Percentiles rank a stretch among this genome's conserved stretches.
phyloP scores from a whole-genome alignment of 2,329 filamentous ascomycete species.

The Colletotrichum nymphaeae region DNA sequence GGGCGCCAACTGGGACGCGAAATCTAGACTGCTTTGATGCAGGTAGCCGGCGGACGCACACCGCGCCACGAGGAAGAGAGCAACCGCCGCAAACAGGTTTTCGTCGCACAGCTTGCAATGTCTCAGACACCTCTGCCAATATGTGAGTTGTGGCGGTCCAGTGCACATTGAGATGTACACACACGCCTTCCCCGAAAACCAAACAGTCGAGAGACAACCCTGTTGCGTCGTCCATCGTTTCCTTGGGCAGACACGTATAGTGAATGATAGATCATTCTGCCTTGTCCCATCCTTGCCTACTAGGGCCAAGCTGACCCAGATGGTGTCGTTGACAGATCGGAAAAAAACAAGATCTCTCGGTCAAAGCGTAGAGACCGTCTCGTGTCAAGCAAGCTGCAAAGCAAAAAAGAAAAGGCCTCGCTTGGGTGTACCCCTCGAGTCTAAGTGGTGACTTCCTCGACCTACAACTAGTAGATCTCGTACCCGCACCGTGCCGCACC shows the following conservation, averaged over 20 bases:
- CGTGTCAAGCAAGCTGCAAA: not conserved
- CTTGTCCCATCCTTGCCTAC: slow-evolving; percentile 10
- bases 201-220: not conserved
- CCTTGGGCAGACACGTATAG: not conserved
- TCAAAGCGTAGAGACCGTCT: not conserved
- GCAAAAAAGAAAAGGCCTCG: not conserved
- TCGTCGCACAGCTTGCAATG: slow-evolving; percentile 13
- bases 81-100: slow-evolving; percentile 27
- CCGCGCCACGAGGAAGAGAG: slow-evolving; percentile 27
- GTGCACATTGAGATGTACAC: slow-evolving; percentile 14
- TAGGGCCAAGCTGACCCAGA: not conserved
- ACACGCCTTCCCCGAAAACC: slow-evolving; percentile 3
- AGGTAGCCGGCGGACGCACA: slow-evolving; percentile 11
- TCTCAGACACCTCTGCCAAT: slow-evolving; percentile 20
- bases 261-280: not conserved
- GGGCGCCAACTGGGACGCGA: slow-evolving; percentile 2
- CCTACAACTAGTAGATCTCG: slow-evolving; percentile 16
- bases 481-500: slow-evolving; percentile 7
- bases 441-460: slow-evolving; percentile 4
- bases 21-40: slow-evolving; percentile 10
- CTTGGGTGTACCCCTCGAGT: not conserved
- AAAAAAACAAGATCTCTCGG: not conserved
- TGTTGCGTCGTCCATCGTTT: not conserved
- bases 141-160: slow-evolving; percentile 10
- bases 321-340: slow-evolving; percentile 14